phyloP scores from a whole-genome alignment of 2,329 filamentous ascomycete species.

The Hymenoscyphus scutula region DNA sequence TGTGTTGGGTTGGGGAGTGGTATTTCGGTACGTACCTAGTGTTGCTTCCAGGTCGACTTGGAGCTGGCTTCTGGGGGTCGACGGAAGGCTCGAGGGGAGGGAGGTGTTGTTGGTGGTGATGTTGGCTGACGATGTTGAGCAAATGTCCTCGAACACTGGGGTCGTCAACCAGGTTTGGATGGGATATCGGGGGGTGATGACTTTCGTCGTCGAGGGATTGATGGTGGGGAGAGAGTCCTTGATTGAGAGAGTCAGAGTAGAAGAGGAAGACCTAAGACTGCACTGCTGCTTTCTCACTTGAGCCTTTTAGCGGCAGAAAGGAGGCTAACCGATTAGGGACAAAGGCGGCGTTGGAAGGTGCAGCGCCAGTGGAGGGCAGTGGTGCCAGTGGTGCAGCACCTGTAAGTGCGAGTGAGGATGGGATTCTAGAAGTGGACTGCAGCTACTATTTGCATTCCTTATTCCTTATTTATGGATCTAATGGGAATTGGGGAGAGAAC shows the following conservation, averaged over 20 bases:
- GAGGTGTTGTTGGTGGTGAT: background rate
- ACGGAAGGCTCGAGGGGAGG: background rate
- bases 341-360: too few relatives aligned
- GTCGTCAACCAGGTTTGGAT: background rate
- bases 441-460: too few relatives aligned
- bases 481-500: background rate
- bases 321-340: background rate
- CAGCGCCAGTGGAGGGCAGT: background rate
- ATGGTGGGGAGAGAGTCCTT: slow-evolving; percentile 11
- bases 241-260: background rate
- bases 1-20: background rate
- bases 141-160: background rate
- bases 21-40: slow-evolving; percentile 5
- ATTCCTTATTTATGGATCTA: background rate
- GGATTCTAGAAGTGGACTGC: background rate
- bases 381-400: background rate
- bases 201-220: slow-evolving; percentile 6
- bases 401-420: background rate
- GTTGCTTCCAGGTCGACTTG: background rate
- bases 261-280: slow-evolving; percentile 1
- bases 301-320: background rate
- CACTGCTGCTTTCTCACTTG: background rate
- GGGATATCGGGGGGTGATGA: background rate
- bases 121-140: background rate
- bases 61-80: background rate